A percentile compares a stretch with the other conserved stretches of the same genome.
Conservation (phyloP, 2,329 filamentous ascomycete genomes). For the Colletotrichum incanum region DNA sequence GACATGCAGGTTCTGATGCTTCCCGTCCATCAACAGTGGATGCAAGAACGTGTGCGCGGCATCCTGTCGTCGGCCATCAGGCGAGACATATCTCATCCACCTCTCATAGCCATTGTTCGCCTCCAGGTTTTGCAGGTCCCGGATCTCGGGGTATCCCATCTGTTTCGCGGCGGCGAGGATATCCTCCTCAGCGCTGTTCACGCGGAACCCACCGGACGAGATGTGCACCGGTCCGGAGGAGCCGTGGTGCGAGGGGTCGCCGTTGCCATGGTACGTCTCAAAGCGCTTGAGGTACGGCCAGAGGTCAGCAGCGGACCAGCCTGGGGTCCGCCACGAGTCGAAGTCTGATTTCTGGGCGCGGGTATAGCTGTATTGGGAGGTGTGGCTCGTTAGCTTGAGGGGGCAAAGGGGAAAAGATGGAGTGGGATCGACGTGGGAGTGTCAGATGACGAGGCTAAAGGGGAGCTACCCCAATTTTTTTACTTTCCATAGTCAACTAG, state of each 20-base stretch:
- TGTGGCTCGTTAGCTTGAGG: conserved; percentile 22
- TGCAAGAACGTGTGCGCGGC: conserved; percentile 51
- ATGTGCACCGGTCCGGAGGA: conserved; percentile 64
- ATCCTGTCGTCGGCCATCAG: conserved; percentile 56
- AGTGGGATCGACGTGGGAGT: neutral
- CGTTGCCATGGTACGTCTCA: conserved; percentile 48
- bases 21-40: conserved; percentile 48
- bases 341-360: conserved; percentile 63
- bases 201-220: conserved; percentile 61
- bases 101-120: conserved; percentile 52
- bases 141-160: conserved; percentile 63
- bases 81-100: conserved; percentile 51
- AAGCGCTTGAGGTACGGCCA: conserved; percentile 63
- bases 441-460: neutral
- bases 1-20: conserved; percentile 52
- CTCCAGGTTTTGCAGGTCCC: conserved; percentile 66
- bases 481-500: neutral
- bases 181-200: conserved; percentile 55
- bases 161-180: conserved; percentile 62
- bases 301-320: conserved; percentile 68
- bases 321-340: conserved; percentile 67
- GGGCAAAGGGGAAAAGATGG: neutral
- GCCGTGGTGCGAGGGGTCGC: conserved; percentile 57
- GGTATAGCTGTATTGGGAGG: conserved; percentile 54
- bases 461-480: neutral